Percentiles rank a stretch among this genome's conserved stretches.
phyloP scores from a whole-genome alignment of 768 basidiomycete genomes.

The Suillus alpinus region DNA sequence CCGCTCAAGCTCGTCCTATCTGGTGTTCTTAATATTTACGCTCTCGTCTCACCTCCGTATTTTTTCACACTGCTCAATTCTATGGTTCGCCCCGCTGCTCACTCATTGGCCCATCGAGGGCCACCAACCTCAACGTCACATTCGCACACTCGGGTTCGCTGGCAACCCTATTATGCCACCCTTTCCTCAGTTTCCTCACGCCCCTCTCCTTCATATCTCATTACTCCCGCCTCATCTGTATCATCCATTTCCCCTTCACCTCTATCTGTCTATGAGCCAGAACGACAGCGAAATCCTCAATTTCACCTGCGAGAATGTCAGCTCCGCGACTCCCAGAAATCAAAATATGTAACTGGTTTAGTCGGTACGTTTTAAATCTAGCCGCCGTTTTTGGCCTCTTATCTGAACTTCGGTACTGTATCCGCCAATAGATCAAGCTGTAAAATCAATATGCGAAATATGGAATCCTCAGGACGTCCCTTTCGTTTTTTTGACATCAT shows the following conservation, averaged over 20 bases:
- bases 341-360: constrained; percentile 62
- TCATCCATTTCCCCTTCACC: constrained; percentile 44
- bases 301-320: constrained; percentile 34
- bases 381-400: constrained; percentile 10
- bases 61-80: constrained; percentile 24
- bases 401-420: constrained; percentile 11
- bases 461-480: constrained; percentile 81
- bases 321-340: constrained; percentile 50
- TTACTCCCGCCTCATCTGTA: constrained; percentile 59
- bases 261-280: constrained; percentile 35
- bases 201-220: constrained; percentile 42
- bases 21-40: constrained; percentile 5
- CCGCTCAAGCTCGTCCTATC: constrained; percentile 12
- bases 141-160: constrained; percentile 54
- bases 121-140: constrained; percentile 58
- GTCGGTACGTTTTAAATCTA: constrained; percentile 54
- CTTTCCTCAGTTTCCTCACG: constrained; percentile 36
- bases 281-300: constrained; percentile 27
- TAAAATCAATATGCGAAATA: constrained; percentile 73
- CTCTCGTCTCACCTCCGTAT: constrained; percentile 23
- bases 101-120: constrained; percentile 67
- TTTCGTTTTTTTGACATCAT: constrained; percentile 44
- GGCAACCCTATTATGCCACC: constrained; percentile 73
- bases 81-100: constrained; percentile 38
- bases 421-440: constrained; percentile 62